These are phyloP conservation scores for Parietaria judaica DNA, from an alignment of 306 rosid species.

Conservation along the genomic window DNA sequence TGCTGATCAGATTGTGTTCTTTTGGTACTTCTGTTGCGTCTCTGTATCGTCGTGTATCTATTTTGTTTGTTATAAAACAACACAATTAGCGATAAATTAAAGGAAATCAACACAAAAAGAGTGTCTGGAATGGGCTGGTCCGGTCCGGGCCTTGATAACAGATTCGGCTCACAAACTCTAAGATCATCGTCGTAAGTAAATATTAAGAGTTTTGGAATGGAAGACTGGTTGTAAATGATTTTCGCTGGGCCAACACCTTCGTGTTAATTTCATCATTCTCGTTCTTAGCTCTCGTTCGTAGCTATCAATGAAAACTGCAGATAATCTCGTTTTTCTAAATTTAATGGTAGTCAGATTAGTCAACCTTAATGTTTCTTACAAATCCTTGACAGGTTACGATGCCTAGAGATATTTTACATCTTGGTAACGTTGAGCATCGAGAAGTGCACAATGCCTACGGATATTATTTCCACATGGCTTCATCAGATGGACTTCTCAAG, in stretches of 20 bases:
- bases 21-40: background rate
- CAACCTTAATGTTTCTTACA: background rate
- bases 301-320: background rate
- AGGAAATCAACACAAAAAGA: too few relatives aligned
- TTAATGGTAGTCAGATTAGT: too few relatives aligned
- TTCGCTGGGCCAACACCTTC: too few relatives aligned
- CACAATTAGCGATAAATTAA: too few relatives aligned
- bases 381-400: constrained; percentile 57
- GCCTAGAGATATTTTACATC: constrained; percentile 90
- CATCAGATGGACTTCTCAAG: constrained; percentile 71
- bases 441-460: constrained; percentile 94
- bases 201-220: background rate
- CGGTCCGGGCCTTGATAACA: too few relatives aligned
- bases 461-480: constrained; percentile 95
- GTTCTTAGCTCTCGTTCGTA: background rate
- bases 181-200: too few relatives aligned
- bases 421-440: constrained; percentile 72
- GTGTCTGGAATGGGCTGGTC: too few relatives aligned
- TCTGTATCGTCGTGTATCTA: background rate
- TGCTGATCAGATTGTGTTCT: background rate
- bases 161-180: too few relatives aligned
- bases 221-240: too few relatives aligned
- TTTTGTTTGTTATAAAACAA: too few relatives aligned
- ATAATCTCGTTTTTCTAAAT: background rate
- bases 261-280: background rate